Conservation (phyloP, 176 grass and related monocot genomes). For the Aegilops longissima region DNA sequence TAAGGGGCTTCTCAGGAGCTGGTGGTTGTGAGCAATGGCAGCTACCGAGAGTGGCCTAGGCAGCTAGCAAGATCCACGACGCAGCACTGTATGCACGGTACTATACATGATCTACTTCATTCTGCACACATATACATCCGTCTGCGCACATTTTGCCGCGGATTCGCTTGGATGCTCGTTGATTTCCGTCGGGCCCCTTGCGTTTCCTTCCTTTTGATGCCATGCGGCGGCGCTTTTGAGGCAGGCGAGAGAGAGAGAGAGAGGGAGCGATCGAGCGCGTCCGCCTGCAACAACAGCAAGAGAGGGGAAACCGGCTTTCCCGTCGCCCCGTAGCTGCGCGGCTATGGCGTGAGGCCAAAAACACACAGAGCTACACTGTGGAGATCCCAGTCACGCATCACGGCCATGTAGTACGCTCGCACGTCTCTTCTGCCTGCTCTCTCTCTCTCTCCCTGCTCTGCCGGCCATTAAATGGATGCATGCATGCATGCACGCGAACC, state of each 20-base stretch:
- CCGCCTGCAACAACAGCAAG: background rate
- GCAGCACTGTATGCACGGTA: too few species aligned
- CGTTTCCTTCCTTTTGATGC: background rate
- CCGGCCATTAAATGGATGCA: slow-evolving; percentile 19
- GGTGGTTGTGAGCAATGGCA: background rate
- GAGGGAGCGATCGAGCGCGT: background rate
- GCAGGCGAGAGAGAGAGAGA: background rate
- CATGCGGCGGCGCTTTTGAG: slow-evolving; percentile 26
- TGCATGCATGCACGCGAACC: background rate
- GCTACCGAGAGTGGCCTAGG: background rate
- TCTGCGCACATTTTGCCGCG: slow-evolving; percentile 1
- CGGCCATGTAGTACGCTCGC: slow-evolving; percentile 3
- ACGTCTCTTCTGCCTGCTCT: background rate
- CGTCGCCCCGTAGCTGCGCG: background rate
- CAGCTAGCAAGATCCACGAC: background rate
- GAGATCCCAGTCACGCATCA: slow-evolving; percentile 43
- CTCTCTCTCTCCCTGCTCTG: background rate
- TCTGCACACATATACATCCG: slow-evolving; percentile 1
- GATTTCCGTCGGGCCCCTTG: background rate
- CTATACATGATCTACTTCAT: background rate
- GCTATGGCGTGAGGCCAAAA: slow-evolving; percentile 10
- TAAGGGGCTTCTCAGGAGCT: background rate
- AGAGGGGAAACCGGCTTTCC: slow-evolving; percentile 21
- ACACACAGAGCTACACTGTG: slow-evolving; percentile 2
- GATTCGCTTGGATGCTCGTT: background rate